Evolutionary conservation across 495 filamentous ascomycete genomes (phyloP), one percentile per base, ranked within the genome.

Genomic region (Neurospora sp.): DNA sequence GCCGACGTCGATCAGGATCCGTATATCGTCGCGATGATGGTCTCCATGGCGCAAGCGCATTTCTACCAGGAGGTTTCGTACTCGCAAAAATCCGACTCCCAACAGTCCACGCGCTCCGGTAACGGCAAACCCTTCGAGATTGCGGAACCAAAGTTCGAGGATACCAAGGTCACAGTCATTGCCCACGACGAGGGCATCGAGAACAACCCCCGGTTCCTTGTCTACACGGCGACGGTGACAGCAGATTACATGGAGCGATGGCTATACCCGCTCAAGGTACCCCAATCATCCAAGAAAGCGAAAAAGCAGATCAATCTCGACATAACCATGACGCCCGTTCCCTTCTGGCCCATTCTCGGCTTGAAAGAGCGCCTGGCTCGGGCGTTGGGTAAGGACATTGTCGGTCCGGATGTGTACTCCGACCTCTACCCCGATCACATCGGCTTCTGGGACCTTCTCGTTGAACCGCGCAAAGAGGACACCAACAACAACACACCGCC

Each of bases 341-440:
- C 81, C 3, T 74, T 83, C 46, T 86, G 83, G 83, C 85, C 85
- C 5, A 74, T 85, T 35, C 73, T 85, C 5, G 84, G 84, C 9
- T 77, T 87, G n/a, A 84, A 83, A 68, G 84, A 86, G 74, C 82
- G 84, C 3, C 77, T 87, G 2, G 81, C 82, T 70, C 79, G 80
- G 69, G 85, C 84, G 11, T 80, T 87, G 1, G 84, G 85, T 18
- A 69, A 69, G 14, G 81, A 83, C 16, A 71, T 85, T 44, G 81
- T 82, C 11, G 81, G 82, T 10, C 75, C 82, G 8, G 74, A 80
- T 1, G 74, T 81, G 20, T 71, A 70, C 7, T 73, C 70, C 12
- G 81, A 85, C 69, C 12, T 27, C 3, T 27, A 35, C 7, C 71
- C 74, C 1, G 69, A 77, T 1, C 35, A 72, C 27, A 85, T 86